phyloP scores from a whole-genome alignment of 2,329 filamentous ascomycete genomes.

The Fusarium brevicatenulatum region DNA sequence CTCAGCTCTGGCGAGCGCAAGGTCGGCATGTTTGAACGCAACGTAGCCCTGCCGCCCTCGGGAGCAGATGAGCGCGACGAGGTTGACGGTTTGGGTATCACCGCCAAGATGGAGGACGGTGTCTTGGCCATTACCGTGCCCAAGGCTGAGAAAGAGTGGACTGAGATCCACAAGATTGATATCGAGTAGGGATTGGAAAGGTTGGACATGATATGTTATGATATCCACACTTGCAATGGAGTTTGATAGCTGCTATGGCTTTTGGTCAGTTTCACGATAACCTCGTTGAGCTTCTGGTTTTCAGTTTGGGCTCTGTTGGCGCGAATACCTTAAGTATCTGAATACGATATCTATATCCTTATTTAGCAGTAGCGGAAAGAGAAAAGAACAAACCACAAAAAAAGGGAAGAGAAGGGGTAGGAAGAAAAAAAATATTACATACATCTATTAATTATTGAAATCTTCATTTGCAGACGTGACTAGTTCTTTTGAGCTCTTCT shows the following conservation, averaged over 20 bases:
- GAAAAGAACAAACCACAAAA: neutral
- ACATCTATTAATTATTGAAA: neutral
- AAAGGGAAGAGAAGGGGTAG: neutral
- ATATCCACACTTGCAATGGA: slow-evolving; percentile 19
- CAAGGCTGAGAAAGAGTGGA: slow-evolving; percentile 74
- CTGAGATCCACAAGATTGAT: slow-evolving; percentile 69
- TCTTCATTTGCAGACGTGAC: neutral
- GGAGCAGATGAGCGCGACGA: slow-evolving; percentile 60
- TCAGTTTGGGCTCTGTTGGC: neutral
- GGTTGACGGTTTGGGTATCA: slow-evolving; percentile 74
- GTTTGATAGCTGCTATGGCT: slow-evolving; percentile 23
- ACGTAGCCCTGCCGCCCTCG: slow-evolving; percentile 67
- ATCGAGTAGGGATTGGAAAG: slow-evolving; percentile 56
- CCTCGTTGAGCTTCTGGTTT: neutral
- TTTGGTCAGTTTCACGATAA: neutral
- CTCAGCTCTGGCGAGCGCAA: slow-evolving; percentile 73
- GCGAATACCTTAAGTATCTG: neutral
- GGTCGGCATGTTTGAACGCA: slow-evolving; percentile 79
- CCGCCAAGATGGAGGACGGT: slow-evolving; percentile 82
- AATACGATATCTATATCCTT: neutral
- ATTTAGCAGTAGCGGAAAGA: neutral
- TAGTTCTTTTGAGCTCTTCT: neutral
- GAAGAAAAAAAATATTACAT: neutral
- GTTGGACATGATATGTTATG: slow-evolving; percentile 6
- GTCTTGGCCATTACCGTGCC: slow-evolving; percentile 80